These are phyloP conservation scores for Skeletonema potamos DNA, from an alignment of 108 stramenopile genomes.

Conservation along the genomic window DNA sequence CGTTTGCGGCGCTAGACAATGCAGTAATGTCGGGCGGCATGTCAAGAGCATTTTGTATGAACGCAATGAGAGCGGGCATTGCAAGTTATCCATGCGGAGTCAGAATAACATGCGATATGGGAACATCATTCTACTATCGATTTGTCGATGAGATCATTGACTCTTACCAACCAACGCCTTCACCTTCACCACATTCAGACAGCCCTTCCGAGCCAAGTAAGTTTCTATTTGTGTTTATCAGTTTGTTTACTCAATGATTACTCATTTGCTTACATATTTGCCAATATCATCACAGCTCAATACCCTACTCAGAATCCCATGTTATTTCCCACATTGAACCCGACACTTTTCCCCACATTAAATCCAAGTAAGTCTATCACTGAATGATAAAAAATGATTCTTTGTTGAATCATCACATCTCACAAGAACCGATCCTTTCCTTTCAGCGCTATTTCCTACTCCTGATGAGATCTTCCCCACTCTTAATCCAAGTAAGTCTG, in stretches of 20 bases:
- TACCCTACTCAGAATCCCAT: background rate
- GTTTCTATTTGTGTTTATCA: background rate
- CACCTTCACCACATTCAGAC: background rate
- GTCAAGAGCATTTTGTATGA: background rate
- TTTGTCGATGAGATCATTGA: background rate
- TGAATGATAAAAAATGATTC: background rate
- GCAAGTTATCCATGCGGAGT: background rate
- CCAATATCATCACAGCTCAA: background rate
- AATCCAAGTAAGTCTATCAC: conserved; percentile 1
- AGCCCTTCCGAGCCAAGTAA: background rate
- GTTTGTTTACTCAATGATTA: background rate
- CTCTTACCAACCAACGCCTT: background rate
- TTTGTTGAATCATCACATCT: no score
- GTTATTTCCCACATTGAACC: background rate
- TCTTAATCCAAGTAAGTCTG: no score
- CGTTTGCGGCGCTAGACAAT: background rate
- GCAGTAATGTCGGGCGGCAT: background rate
- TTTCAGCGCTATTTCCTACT: no score
- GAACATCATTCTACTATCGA: background rate
- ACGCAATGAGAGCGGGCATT: background rate
- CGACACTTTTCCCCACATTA: conserved; percentile 4
- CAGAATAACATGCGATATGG: background rate
- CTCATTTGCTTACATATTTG: background rate
- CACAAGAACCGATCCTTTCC: no score
- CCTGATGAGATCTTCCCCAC: no score